Evolutionary conservation across 495 filamentous ascomycete species (phyloP).

Genomic region (Penicillium bialowiezense): DNA sequence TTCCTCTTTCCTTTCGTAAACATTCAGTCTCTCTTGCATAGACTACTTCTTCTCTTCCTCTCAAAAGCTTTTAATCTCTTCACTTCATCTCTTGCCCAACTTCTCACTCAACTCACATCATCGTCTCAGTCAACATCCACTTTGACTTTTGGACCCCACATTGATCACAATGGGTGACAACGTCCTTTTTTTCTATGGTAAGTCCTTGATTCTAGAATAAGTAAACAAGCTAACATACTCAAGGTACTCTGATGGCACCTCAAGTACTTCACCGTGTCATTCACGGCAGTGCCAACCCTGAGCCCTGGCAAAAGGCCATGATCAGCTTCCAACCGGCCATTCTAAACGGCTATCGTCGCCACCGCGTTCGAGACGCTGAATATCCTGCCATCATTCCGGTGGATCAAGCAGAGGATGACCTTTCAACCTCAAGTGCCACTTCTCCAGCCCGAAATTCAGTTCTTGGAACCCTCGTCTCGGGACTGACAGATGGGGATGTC

Average conservation of each 20-base stretch:
- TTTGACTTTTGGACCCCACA: not conserved
- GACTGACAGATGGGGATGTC: slow-evolving; percentile 74
- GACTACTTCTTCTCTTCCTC: too few relatives aligned
- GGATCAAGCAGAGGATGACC: not conserved
- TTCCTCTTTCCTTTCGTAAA: too few relatives aligned
- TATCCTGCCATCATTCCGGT: slow-evolving; percentile 78
- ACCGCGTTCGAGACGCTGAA: slow-evolving; percentile 63
- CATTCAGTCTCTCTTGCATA: too few relatives aligned
- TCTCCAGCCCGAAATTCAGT: slow-evolving; percentile 46
- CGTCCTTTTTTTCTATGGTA: slow-evolving; percentile 59
- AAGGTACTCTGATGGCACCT: slow-evolving; percentile 68
- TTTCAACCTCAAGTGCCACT: slow-evolving; percentile 13
- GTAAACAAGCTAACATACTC: not conserved
- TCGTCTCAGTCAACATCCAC: not conserved
- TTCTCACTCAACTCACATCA: too few relatives aligned
- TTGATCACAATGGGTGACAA: slow-evolving; percentile 37
- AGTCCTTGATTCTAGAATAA: slow-evolving; percentile 12
- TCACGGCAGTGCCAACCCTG: slow-evolving; percentile 56
- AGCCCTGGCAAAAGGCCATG: slow-evolving; percentile 48
- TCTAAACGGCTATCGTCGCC: slow-evolving; percentile 67
- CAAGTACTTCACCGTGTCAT: slow-evolving; percentile 80
- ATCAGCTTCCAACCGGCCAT: slow-evolving; percentile 71
- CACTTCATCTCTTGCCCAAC: not conserved
- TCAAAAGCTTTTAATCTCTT: too few relatives aligned
- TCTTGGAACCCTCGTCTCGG: slow-evolving; percentile 74